phyloP scores from a whole-genome alignment of 768 basidiomycete species.

The Mycena sanguinolenta region DNA sequence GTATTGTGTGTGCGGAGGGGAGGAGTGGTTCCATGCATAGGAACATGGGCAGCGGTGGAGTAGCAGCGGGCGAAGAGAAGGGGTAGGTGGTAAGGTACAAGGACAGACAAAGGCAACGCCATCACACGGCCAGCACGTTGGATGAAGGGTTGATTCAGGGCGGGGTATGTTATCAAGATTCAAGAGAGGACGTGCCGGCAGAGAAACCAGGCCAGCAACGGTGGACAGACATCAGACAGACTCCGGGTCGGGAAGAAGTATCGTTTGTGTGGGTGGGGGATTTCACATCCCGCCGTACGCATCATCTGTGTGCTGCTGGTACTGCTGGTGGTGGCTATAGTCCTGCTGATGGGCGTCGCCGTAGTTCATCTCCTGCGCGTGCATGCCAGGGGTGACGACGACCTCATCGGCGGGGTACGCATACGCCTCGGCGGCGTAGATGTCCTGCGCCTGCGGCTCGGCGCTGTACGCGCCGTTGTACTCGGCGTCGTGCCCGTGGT shows the following conservation, averaged over 20 bases:
- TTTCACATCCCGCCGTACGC: conserved; percentile 54
- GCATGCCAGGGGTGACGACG: conserved; percentile 51
- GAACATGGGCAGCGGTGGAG: background rate
- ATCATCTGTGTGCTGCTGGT: conserved; percentile 46
- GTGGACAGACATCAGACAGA: conserved; percentile 2
- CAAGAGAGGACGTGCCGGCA: conserved; percentile 33
- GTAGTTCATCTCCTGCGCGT: conserved; percentile 40
- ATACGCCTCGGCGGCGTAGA: conserved; percentile 60
- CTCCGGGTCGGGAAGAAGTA: conserved; percentile 9
- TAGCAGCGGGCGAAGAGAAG: background rate
- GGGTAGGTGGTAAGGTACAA: background rate
- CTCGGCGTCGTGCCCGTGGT: conserved; percentile 46
- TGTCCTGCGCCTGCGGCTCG: conserved; percentile 53
- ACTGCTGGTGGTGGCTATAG: conserved; percentile 31
- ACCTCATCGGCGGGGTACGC: conserved; percentile 55
- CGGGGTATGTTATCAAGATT: conserved; percentile 30
- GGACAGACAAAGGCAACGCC: conserved; percentile 12
- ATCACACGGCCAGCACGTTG: conserved; percentile 33
- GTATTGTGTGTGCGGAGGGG: background rate
- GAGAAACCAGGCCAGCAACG: conserved; percentile 26
- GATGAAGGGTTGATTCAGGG: conserved; percentile 17
- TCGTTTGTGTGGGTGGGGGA: background rate
- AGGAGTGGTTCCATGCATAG: background rate
- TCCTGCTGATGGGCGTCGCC: conserved; percentile 33
- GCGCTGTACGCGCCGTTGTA: conserved; percentile 56